phyloP scores from a whole-genome alignment of 2,329 filamentous ascomycete genomes.

The Fusarium sororula region DNA sequence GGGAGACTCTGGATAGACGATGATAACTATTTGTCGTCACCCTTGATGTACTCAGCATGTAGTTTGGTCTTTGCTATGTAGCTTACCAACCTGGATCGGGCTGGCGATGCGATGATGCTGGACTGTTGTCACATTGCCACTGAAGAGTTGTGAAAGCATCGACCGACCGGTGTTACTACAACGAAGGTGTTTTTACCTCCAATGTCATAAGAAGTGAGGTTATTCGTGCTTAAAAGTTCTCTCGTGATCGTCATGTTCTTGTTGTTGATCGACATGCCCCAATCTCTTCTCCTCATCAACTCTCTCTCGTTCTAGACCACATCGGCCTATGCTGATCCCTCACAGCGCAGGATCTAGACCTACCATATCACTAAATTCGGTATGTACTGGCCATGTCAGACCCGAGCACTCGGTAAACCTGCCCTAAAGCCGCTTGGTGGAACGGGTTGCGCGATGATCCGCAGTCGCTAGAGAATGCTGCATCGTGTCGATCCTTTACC shows the following conservation, averaged over 20 bases:
- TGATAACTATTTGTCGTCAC: not conserved
- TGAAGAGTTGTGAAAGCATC: not conserved
- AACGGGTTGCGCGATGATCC: not conserved
- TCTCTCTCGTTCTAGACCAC: not conserved
- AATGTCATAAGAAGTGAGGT: not conserved
- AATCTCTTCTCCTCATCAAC: not conserved
- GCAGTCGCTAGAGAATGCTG: not conserved
- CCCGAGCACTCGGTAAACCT: not conserved
- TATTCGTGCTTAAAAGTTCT: not conserved
- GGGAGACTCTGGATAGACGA: too few species aligned
- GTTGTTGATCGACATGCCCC: not conserved
- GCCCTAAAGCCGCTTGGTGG: not conserved
- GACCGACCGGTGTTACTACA: too few species aligned
- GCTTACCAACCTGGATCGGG: not conserved
- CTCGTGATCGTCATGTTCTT: not conserved
- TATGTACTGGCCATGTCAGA: not conserved
- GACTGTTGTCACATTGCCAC: accelerated
- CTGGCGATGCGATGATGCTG: not conserved
- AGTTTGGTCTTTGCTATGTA: not conserved
- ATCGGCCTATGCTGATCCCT: not conserved
- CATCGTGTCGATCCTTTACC: not conserved
- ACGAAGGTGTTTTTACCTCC: not conserved
- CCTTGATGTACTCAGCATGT: not conserved
- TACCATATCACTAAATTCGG: not conserved
- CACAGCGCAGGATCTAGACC: not conserved